Evolutionary conservation across 805 yeast genomes (phyloP).

Genomic region (Saccharomyces jurei): DNA sequence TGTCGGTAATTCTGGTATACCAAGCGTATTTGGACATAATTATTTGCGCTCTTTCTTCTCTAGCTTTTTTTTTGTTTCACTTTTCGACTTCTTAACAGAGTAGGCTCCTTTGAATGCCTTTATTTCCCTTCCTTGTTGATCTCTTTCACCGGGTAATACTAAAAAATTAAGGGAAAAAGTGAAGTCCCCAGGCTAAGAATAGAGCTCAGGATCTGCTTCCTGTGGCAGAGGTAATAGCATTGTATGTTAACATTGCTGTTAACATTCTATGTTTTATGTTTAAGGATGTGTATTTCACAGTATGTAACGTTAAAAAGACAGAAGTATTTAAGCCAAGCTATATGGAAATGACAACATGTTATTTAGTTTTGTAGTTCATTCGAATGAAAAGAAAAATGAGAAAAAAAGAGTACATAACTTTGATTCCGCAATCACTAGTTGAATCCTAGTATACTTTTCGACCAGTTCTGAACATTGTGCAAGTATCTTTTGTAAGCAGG

Average conservation of each 20-base stretch:
- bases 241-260: no score
- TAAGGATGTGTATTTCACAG: neutral
- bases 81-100: neutral
- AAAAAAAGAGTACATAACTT: neutral
- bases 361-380: neutral
- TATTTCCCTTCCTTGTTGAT: neutral
- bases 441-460: neutral
- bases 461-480: conserved; percentile 1
- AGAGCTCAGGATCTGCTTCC: neutral
- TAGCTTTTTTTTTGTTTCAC: neutral
- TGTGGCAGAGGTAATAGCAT: neutral
- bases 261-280: neutral
- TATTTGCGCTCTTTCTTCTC: neutral
- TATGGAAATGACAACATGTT: neutral
- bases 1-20: conserved; percentile 67
- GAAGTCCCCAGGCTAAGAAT: neutral
- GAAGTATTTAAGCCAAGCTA: neutral
- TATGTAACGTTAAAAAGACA: neutral
- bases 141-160: neutral
- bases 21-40: conserved; percentile 53
- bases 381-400: neutral
- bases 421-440: neutral
- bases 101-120: neutral
- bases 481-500: conserved; percentile 24
- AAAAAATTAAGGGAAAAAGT: neutral